These are phyloP conservation scores for Diaporthe vaccinii DNA, from an alignment of 2,329 filamentous ascomycete genomes.

Conservation along the genomic window DNA sequence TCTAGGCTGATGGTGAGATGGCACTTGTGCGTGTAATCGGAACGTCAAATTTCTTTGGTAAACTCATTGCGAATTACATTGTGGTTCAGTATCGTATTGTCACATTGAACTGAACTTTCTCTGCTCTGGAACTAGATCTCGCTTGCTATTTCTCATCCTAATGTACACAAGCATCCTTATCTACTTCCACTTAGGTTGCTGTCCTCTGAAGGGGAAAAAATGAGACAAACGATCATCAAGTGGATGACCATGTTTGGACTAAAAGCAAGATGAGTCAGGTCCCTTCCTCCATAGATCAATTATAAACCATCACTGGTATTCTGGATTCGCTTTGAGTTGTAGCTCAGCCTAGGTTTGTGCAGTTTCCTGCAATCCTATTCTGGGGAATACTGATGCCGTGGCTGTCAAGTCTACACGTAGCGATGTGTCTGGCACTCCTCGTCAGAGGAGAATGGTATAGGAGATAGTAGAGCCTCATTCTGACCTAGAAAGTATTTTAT, in stretches of 20 bases:
- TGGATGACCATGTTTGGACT: not conserved
- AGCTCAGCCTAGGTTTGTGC: not conserved
- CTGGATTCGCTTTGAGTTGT: not conserved
- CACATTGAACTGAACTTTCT: not conserved
- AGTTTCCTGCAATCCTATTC: not conserved
- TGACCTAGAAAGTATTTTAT: not conserved
- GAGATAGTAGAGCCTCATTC: not conserved
- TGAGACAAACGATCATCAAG: not conserved
- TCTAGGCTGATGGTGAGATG: constrained; percentile 70
- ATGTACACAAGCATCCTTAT: not conserved
- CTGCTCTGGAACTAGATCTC: not conserved
- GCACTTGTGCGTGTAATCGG: constrained; percentile 74
- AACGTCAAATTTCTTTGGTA: not conserved
- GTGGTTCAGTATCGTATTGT: not conserved
- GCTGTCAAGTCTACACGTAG: not conserved
- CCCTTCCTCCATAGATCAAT: not conserved
- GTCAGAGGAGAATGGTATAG: not conserved
- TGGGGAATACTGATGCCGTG: not conserved
- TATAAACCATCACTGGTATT: not conserved
- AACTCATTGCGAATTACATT: no score
- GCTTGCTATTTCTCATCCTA: not conserved
- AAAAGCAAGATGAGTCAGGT: not conserved
- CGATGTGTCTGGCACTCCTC: not conserved
- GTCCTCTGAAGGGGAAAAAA: not conserved
- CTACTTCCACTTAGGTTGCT: not conserved